Conservation (phyloP, 2,329 filamentous ascomycete genomes). For the Chaetothyriales sp. region DNA sequence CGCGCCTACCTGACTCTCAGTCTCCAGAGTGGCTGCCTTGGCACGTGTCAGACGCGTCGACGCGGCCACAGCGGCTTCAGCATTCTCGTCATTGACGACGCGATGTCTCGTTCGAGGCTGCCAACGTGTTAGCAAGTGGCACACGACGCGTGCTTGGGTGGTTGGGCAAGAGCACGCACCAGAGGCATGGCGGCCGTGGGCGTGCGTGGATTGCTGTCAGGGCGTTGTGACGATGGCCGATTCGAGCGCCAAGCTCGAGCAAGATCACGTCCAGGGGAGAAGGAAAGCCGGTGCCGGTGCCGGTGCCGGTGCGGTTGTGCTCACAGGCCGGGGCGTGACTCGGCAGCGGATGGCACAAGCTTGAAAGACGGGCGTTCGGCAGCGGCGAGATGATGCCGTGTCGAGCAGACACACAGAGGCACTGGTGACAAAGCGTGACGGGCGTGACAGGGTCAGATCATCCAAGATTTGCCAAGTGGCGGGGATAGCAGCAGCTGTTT, state of each 20-base stretch:
- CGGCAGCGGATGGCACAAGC: neutral
- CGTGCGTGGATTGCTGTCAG: slow-evolving; percentile 8
- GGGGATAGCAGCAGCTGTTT: neutral
- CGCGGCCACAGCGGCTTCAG: slow-evolving; percentile 58
- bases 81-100: slow-evolving; percentile 78
- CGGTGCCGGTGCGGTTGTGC: neutral
- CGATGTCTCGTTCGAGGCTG: slow-evolving; percentile 62
- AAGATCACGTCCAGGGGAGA: neutral
- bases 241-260: neutral
- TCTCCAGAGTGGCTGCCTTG: slow-evolving; percentile 59
- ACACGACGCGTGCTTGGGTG: slow-evolving; percentile 4
- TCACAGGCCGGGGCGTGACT: neutral
- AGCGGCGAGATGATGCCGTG: neutral
- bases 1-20: slow-evolving; percentile 39
- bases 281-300: neutral
- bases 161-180: slow-evolving; percentile 10
- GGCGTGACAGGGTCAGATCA: neutral
- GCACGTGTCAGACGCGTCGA: slow-evolving; percentile 82
- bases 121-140: slow-evolving; percentile 29
- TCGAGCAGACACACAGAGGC: neutral
- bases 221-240: neutral
- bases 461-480: neutral
- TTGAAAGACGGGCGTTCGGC: neutral
- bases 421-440: neutral
- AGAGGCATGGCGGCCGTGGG: slow-evolving; percentile 16